phyloP scores from a whole-genome alignment of 371 early-diverging fungal genomes.

The Blyttiomyces sp. region DNA sequence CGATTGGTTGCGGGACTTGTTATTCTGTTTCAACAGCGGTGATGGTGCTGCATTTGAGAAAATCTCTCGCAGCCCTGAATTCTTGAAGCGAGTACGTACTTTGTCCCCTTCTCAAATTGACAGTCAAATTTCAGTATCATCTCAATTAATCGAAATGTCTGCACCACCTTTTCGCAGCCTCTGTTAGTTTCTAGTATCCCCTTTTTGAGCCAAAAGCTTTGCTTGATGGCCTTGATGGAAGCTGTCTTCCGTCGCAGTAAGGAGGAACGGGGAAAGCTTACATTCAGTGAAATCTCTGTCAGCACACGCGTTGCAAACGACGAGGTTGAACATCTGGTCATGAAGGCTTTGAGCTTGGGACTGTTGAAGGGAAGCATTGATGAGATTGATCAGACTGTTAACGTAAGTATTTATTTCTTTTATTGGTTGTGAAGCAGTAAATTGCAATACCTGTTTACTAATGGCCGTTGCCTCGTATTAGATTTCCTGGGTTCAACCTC shows the following conservation, averaged over 20 bases:
- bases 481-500: constrained; percentile 96
- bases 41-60: constrained; percentile 89
- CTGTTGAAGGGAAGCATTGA: constrained; percentile 93
- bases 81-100: constrained; percentile 66
- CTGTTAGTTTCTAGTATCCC: constrained; percentile 70
- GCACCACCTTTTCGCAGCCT: constrained; percentile 63
- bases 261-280: constrained; percentile 70
- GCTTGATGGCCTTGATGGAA: constrained; percentile 95
- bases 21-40: constrained; percentile 92
- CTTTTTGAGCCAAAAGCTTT: constrained; percentile 88
- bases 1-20: constrained; percentile 82
- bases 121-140: no score
- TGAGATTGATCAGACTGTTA: constrained; percentile 84
- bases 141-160: no score
- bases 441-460: background rate
- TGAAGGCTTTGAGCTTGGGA: constrained; percentile 92
- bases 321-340: constrained; percentile 94
- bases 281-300: constrained; percentile 81
- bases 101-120: no score
- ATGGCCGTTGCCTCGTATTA: background rate
- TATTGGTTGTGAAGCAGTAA: background rate
- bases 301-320: constrained; percentile 83
- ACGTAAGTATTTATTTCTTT: constrained; percentile 23
- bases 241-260: constrained; percentile 83
- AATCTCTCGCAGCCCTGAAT: constrained; percentile 60